Evolutionary conservation across 2,329 filamentous ascomycete species (phyloP).

Genomic region (Diaporthe sp.): DNA sequence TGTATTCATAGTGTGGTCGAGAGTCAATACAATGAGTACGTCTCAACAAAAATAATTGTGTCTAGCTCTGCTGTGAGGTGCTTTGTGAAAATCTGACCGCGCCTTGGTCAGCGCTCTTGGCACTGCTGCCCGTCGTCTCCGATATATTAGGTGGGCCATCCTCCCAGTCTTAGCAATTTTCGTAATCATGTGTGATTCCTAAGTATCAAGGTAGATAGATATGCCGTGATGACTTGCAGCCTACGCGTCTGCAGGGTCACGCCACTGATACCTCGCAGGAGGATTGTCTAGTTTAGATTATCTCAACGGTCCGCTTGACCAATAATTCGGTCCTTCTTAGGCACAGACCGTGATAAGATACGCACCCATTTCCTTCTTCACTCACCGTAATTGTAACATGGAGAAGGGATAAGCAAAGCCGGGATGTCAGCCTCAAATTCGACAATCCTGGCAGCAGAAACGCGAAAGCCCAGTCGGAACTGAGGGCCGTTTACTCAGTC

Average conservation of each 20-base stretch:
- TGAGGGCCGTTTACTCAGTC: not conserved
- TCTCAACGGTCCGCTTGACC: not conserved
- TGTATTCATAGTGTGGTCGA: constrained; percentile 35
- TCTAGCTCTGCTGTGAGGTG: not conserved
- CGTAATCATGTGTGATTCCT: not conserved
- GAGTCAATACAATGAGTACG: constrained; percentile 34
- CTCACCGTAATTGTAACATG: not conserved
- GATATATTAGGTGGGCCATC: constrained; percentile 6
- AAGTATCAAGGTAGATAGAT: not conserved
- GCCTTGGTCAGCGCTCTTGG: not conserved
- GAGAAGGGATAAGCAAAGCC: not conserved
- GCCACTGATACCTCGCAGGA: not conserved
- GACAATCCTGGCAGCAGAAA: not conserved
- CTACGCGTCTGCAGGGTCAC: not conserved
- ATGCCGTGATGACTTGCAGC: not conserved
- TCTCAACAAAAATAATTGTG: not conserved
- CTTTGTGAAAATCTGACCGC: not conserved
- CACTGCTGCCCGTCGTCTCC: not conserved
- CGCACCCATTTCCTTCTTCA: not conserved
- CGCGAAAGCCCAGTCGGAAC: not conserved
- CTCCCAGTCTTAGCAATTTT: not conserved
- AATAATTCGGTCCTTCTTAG: not conserved
- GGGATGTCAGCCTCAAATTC: not conserved
- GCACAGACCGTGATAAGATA: not conserved
- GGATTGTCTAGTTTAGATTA: not conserved